Conservation (phyloP, 495 filamentous ascomycete genomes). For the Choiromyces venosus region DNA sequence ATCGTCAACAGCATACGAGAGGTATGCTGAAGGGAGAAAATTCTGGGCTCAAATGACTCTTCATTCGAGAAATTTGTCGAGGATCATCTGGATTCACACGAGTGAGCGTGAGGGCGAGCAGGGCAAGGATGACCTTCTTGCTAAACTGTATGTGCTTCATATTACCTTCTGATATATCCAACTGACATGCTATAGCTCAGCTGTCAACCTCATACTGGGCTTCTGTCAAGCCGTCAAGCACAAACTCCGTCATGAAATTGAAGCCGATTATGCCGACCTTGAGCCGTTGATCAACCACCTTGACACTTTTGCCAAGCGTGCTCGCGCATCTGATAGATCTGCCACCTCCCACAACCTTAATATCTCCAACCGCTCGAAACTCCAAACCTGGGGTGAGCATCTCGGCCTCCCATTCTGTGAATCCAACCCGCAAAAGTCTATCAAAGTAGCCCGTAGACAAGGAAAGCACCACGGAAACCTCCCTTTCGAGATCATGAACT, state of each 20-base stretch:
- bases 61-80: constrained; percentile 65
- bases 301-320: constrained; percentile 64
- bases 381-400: constrained; percentile 62
- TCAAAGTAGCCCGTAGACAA: constrained; percentile 59
- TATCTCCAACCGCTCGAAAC: constrained; percentile 36
- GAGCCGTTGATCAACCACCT: constrained; percentile 55
- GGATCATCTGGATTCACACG: constrained; percentile 72
- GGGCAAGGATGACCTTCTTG: constrained; percentile 64
- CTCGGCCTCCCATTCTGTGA: constrained; percentile 64
- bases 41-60: constrained; percentile 72
- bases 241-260: constrained; percentile 82
- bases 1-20: constrained; percentile 79
- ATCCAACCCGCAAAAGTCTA: constrained; percentile 65
- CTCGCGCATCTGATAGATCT: constrained; percentile 50
- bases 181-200: constrained; percentile 50
- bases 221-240: constrained; percentile 75
- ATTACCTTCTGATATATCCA: constrained; percentile 3
- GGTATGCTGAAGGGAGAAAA: constrained; percentile 46
- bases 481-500: constrained; percentile 69
- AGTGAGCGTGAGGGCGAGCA: constrained; percentile 59
- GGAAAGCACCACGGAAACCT: constrained; percentile 61
- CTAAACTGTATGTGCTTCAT: constrained; percentile 53
- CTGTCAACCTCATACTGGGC: constrained; percentile 73
- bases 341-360: constrained; percentile 41
- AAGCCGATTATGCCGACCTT: constrained; percentile 67